Conservation (phyloP, 192 early-diverging fungal species). For the Coemansia biformis region DNA sequence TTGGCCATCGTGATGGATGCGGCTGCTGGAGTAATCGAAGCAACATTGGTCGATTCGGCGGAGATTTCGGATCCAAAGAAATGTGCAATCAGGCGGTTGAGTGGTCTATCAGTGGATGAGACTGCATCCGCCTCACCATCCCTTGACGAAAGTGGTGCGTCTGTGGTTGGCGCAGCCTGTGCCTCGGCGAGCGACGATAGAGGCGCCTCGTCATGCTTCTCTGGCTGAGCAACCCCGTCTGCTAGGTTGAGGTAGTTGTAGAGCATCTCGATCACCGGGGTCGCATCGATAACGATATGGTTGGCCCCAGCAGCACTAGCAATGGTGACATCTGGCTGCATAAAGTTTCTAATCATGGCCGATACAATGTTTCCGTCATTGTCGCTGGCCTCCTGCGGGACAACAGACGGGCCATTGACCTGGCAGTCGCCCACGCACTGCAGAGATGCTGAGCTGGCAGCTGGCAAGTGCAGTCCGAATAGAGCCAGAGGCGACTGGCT, state of each 20-base stretch:
- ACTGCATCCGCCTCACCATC: too few relatives aligned
- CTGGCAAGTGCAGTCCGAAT: background rate
- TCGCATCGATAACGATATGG: constrained; percentile 12
- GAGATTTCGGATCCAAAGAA: background rate
- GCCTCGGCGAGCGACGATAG: background rate
- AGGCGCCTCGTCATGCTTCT: constrained; percentile 1
- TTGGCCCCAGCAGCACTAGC: background rate
- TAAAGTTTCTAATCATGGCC: constrained; percentile 6
- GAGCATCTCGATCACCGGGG: constrained; percentile 34
- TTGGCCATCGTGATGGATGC: too few relatives aligned
- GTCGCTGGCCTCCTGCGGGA: background rate
- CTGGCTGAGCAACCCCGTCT: too few relatives aligned
- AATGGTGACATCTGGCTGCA: constrained; percentile 1
- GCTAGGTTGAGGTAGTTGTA: constrained; percentile 31
- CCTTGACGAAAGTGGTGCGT: too few relatives aligned
- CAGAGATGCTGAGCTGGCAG: constrained; percentile 1
- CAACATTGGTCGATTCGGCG: background rate
- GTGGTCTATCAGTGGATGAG: background rate
- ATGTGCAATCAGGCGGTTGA: constrained; percentile 9
- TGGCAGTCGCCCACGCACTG: constrained; percentile 38
- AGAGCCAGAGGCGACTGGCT: background rate
- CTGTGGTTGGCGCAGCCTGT: too few relatives aligned
- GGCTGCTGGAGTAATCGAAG: too few relatives aligned
- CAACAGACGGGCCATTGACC: background rate
- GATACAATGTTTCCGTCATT: background rate